Percentiles rank a stretch among this genome's conserved stretches.
Conservation (phyloP, 2,329 filamentous ascomycete species). For the Tolypocladium amazonense region DNA sequence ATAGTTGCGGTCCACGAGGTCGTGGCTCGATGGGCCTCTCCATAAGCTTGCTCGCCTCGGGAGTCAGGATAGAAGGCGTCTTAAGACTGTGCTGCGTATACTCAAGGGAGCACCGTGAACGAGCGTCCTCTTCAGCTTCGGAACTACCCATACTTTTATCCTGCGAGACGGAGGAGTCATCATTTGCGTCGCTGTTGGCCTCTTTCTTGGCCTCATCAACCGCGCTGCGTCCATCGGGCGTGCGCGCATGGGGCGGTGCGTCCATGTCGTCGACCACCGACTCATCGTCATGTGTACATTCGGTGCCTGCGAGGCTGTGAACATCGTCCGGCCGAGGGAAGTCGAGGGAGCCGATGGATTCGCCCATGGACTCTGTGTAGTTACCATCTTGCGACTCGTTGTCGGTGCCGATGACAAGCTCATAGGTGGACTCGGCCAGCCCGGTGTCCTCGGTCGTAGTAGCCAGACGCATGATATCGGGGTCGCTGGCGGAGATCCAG, state of each 20-base stretch:
- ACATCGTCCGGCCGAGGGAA: conserved; percentile 39
- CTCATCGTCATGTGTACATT: conserved; percentile 34
- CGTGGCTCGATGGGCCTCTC: conserved; percentile 4
- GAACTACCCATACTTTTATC: conserved; percentile 4
- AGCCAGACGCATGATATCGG: conserved; percentile 42
- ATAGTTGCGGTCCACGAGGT: conserved; percentile 1
- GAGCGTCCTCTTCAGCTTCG: conserved; percentile 26
- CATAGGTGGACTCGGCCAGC: conserved; percentile 45
- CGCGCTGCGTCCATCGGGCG: not conserved
- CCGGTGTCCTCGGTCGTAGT: conserved; percentile 36
- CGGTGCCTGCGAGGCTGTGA: conserved; percentile 39
- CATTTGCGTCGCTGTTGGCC: not conserved
- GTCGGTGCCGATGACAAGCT: conserved; percentile 43
- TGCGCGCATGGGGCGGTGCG: not conserved
- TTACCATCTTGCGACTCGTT: conserved; percentile 41
- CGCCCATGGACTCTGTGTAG: conserved; percentile 34
- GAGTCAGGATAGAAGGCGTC: conserved; percentile 29
- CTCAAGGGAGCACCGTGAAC: conserved; percentile 30
- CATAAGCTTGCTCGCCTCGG: conserved; percentile 20
- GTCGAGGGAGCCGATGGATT: conserved; percentile 40
- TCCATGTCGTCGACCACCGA: conserved; percentile 24
- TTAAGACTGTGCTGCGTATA: conserved; percentile 39
- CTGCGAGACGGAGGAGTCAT: not conserved
- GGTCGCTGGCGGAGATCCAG: conserved; percentile 48
- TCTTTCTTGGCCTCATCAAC: not conserved